Conservation (phyloP, 352 stramenopile genomes). For the Phytophthora pinifolia region DNA sequence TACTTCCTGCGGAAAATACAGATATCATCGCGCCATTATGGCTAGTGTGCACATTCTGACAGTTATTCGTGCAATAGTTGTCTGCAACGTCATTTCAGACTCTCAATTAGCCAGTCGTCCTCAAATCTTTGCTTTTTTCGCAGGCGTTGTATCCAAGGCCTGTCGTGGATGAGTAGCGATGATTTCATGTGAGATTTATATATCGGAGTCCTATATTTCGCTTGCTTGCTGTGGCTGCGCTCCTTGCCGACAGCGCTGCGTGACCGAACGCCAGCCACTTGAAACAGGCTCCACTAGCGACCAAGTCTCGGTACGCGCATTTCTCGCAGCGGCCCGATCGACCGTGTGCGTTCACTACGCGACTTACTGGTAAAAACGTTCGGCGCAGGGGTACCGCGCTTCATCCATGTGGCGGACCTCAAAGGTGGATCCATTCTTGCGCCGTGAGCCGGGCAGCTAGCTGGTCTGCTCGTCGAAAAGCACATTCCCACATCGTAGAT, state of each 20-base stretch:
- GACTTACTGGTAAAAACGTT: too few species aligned
- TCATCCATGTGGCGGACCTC: too few species aligned
- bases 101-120: constrained; percentile 5
- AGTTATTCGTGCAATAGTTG: constrained; percentile 4
- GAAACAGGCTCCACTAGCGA: not conserved
- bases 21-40: constrained; percentile 11
- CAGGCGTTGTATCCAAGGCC: constrained; percentile 11
- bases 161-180: too few species aligned
- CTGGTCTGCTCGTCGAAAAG: not conserved
- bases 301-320: too few species aligned
- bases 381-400: too few species aligned
- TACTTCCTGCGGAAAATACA: constrained; percentile 18
- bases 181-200: constrained; percentile 14
- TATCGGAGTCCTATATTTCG: not conserved
- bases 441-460: constrained; percentile 9
- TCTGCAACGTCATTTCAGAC: constrained; percentile 5
- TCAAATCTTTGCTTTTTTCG: constrained; percentile 9
- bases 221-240: not conserved
- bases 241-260: not conserved
- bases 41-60: not conserved
- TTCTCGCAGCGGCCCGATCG: too few species aligned
- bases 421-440: not conserved
- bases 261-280: not conserved
- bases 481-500: constrained; percentile 8
- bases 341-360: too few species aligned